Evolutionary conservation across 2,329 filamentous ascomycete species (phyloP), one percentile per base, ranked within the genome.

Genomic region (Emergomyces africanus): DNA sequence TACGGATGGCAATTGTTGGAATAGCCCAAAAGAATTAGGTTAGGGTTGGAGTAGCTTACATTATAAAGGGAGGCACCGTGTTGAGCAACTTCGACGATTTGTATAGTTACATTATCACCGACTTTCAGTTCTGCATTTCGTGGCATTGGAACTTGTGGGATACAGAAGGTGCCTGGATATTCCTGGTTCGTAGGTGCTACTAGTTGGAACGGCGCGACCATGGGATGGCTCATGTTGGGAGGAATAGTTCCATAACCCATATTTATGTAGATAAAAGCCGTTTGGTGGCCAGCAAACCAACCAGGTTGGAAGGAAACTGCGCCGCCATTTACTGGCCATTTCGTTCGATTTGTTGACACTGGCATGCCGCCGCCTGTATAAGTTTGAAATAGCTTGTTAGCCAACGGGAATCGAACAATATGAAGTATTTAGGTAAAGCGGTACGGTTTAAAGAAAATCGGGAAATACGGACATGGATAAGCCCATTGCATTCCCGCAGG

Each of bases 401-500:
- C 59, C 44, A 37, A 42, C 6, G n/a, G 35, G 33, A 30, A 59
- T 54, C 23, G 10, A 44, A 30, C n/a, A 59, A 23, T 30, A 54
- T 59, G 12, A 42, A 33, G 18, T 14, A 3, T 50, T 50, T 33
- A 5, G 25, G 28, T 33, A n/a, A 5, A 33, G 25, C 28, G 6
- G 18, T n/a, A 28, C 28, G 6, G 9, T 33, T n/a, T 5, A 28
- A n/a, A 33, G 23, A 53, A 58, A 23, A 57, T 25, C 35, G 54
- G 59, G 3, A n/a, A 23, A 30, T 42, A 78, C 89, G 76, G 78
- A 96, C 90, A 96, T 73, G 91, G 90, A 78, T 95, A 96, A 71
- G 86, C 84, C 90, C 90, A 96, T 77, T 95, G 88, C 88, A 94
- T 92, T 75, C 90, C 91, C 65, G 88, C 95, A 1, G 90, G 90